Evolutionary conservation across 2,329 filamentous ascomycete species (phyloP), one percentile per base, ranked within the genome.

Genomic region (Mycosphaerella sp.): DNA sequence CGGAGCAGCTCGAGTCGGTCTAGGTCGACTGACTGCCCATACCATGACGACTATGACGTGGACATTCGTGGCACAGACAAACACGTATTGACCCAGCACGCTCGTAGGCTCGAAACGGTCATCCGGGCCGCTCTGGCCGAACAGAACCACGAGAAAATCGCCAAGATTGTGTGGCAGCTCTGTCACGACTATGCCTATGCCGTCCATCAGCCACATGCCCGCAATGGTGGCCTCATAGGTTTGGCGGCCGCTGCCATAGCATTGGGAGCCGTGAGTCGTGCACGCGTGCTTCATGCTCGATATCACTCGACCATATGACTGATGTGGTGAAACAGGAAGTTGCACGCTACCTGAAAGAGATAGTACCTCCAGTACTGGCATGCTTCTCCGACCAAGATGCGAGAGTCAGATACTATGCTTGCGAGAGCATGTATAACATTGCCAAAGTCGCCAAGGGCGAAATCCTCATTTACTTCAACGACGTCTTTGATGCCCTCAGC

Each of bases 371-470:
- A 2, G 93, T 98, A 4, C 79, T 98, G 41, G 93, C 93, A 46
- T 98, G 94, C 75, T 98, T 98, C 71, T 88, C 87, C 52, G 94
- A 98, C 62, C 93, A 97, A 74, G 93, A 98, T 85, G 90, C 93
- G 25, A 82, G 93, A 52, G 93, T 97, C 28, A 82, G 93, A 58
- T 98, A 98, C 70, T 98, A 98, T 72, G 93, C 93, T 18, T 98
- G 93, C 72, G 93, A 98, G 75, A 94, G 90, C 70, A 98, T 98
- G 93, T 98, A 98, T 74, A 98, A 98, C 71, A 98, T 98, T 66
- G 90, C 93, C 66, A 98, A 98, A 73, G 93, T 98, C 42, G 93
- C 91, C 54, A 98, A 98, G 72, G 93, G 94, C 34, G 93, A 98
- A 71, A 93, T 98, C 16, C 72, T 98, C 59, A 81, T 94, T 36